Base-by-base conservation (phyloP, 2,329 filamentous ascomycete species). In the Stachybotrys echinatus region DNA sequence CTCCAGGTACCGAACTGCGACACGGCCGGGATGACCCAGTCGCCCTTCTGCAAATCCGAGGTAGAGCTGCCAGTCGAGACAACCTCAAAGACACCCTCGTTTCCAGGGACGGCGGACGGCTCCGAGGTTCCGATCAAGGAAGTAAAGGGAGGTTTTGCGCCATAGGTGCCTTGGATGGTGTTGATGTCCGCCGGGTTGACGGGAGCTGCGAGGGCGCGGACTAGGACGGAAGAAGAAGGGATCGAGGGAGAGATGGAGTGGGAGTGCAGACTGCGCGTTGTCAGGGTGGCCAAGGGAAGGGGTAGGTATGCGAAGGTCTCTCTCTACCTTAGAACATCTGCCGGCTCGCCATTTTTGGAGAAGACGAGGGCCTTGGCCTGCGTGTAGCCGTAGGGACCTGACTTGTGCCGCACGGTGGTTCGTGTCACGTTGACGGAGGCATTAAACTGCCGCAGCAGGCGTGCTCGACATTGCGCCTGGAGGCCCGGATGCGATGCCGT, bases 161-260 rank as follows among this genome's bases (percentile, higher is more conserved):
- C 92, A 73, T 99, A 99, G 4, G 92, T 91, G 57, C 94, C 94
- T 75, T 99, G 94, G 62, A 99, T 89, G 62, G 92, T 92, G 76
- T 99, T 99, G 69, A 99, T 89, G 72, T 99, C 94, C 63, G 94
- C 92, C 21, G 94, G 94, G 74, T 99, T 99, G 69, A 99, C 89
- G 50, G 94, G 90, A 1, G 91, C 84, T 27, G 92, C 89, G 61
- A 99, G 88, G 61, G 94, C 86, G 67, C 90, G 89, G 52, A 99
- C 76, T 49, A 92, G 91, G 58, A 95, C 71, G 44, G 78, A 72
- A 45, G 69, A 70, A 31, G 74, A 66, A 45, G 88, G 86, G 55
- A 91, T 80, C 4, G 82, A 79, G 3, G 89, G 88, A 4, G 86
- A 86, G 64, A 92, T 89, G 58, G 87, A 89, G 72, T 92, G 84